Percentiles rank a stretch among this genome's conserved stretches.
Evolutionary conservation across 148 eudicot species (phyloP).

Genomic region (Beta vulgaris): DNA sequence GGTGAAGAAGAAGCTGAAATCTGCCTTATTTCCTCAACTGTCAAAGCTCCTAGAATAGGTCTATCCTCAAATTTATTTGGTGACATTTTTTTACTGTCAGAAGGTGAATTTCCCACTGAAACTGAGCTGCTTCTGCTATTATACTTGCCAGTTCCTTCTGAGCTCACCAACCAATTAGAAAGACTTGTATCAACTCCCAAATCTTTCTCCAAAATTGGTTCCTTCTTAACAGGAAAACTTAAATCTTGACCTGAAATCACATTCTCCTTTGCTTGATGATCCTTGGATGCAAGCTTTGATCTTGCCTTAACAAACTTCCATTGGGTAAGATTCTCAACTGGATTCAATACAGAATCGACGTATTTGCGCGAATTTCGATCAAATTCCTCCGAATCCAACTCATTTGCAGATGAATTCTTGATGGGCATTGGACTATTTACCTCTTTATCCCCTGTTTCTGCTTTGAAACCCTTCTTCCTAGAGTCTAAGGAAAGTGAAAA

Average conservation of each 20-base stretch:
- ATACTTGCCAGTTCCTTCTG: conserved; percentile 28
- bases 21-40: conserved; percentile 42
- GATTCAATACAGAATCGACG: conserved; percentile 39
- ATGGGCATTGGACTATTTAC: conserved; percentile 50
- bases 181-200: conserved; percentile 59
- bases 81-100: conserved; percentile 27
- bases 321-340: conserved; percentile 55
- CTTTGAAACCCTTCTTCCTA: conserved; percentile 33
- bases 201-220: conserved; percentile 9
- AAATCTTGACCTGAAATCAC: conserved; percentile 17
- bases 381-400: neutral
- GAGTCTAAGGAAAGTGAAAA: conserved; percentile 64
- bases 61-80: conserved; percentile 48
- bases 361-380: conserved; percentile 1
- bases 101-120: conserved; percentile 42
- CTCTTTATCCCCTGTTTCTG: conserved; percentile 42
- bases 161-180: conserved; percentile 59
- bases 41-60: conserved; percentile 54
- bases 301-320: conserved; percentile 44
- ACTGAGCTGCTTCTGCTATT: conserved; percentile 36
- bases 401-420: conserved; percentile 9
- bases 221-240: conserved; percentile 13
- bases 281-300: conserved; percentile 20
- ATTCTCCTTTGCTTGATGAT: conserved; percentile 53
- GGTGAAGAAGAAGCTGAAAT: conserved; percentile 44